Percentiles rank a stretch among this genome's conserved stretches.
phyloP scores from a whole-genome alignment of 306 rosid species.

The Cucurbita ficifolia region DNA sequence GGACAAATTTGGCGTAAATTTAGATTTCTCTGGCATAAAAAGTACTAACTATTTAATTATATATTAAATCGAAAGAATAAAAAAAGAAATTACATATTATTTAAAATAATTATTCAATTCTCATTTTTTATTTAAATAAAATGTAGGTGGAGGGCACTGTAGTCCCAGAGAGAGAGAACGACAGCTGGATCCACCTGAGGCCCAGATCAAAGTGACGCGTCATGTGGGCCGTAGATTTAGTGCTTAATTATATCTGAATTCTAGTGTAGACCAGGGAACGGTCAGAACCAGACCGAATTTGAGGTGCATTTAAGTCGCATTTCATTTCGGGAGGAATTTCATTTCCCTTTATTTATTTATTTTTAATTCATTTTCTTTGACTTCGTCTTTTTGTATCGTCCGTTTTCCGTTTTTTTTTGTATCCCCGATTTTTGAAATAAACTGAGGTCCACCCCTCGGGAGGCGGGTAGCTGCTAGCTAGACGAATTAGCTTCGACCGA shows the following conservation, averaged over 20 bases:
- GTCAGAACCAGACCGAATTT: slow-evolving; percentile 5
- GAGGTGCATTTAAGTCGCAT: slow-evolving; percentile 18
- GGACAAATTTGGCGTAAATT: too few species aligned
- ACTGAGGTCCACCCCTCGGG: background rate
- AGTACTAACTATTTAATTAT: background rate
- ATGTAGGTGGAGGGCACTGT: background rate
- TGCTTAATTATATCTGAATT: background rate
- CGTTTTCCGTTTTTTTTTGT: slow-evolving; percentile 5
- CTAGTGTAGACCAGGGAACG: background rate
- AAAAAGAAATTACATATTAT: background rate
- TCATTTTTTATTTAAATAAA: background rate
- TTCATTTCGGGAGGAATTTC: slow-evolving; percentile 11
- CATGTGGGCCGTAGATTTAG: slow-evolving; percentile 13
- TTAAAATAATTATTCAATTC: background rate
- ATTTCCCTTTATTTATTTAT: background rate
- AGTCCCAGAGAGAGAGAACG: background rate
- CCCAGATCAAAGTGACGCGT: slow-evolving; percentile 10
- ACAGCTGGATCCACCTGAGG: slow-evolving; percentile 12
- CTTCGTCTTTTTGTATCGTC: slow-evolving; percentile 2
- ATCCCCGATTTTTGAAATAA: slow-evolving; percentile 3
- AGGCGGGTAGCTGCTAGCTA: slow-evolving; percentile 4
- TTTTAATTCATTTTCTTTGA: background rate
- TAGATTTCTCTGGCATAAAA: too few species aligned
- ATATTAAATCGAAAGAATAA: background rate
- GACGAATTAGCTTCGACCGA: background rate